Evolutionary conservation across 345 rosid species (phyloP), one percentile per base, ranked within the genome.

Genomic region (Populus deltoides): DNA sequence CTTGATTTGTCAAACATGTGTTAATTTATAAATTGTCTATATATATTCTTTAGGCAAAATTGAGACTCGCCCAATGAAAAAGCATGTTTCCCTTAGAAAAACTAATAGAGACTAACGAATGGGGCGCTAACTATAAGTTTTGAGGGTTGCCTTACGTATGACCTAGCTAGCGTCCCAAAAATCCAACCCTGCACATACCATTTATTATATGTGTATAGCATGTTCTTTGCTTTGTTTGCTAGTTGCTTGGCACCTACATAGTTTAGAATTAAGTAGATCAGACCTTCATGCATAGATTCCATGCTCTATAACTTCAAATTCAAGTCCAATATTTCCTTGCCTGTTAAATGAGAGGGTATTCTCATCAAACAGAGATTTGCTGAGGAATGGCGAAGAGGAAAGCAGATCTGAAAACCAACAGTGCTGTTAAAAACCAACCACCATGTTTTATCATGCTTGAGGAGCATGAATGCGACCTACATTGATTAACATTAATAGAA

Each of bases 401-500:
- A 33, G 69, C 17, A 27, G 49, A 24, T 62, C 29, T 25, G 29
- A 75, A 43, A 63, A n/a, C 36, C 36, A 49, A 17, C 39, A 68
- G 38, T 22, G 10, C 13, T 33, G 68, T 69, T 67, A 49, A 29
- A 24, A 82, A 51, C 27, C 66, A 76, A 27, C 53, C 27, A 75
- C 65, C 70, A 16, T 18, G 7, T 39, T 43, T 25, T 24, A 38
- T 27, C 43, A 63, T 43, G 8, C 25, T 38, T n/a, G 70, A 71
- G 72, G 3, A 51, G 75, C 71, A 72, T 66, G 81, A 82, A 73
- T 39, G 81, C 38, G 88, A 83, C 88, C 76, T n/a, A 49, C 80
- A 78, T 78, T 80, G 65, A 80, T 75, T 75, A 78, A 72, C 80
- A 82, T 82, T 75, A 72, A 73, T 45, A 73, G 24, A 51, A 31